These are phyloP conservation scores for Curvularia eragrostidis DNA, from an alignment of 2,329 filamentous ascomycete species.

Conservation along the genomic window DNA sequence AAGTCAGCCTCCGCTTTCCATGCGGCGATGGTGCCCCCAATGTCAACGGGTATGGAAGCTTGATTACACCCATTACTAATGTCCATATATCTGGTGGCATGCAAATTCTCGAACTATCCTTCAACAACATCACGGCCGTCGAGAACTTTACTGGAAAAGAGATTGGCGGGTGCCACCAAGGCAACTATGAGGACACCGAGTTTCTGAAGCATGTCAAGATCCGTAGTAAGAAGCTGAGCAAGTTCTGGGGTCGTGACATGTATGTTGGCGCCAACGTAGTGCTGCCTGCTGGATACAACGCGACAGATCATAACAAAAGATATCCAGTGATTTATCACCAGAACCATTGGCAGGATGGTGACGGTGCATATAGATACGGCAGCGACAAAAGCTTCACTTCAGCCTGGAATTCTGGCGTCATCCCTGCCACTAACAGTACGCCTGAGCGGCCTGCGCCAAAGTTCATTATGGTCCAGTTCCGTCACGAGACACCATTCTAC, in stretches of 20 bases:
- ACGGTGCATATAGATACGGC: conserved; percentile 34
- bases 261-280: conserved; percentile 49
- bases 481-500: conserved; percentile 50
- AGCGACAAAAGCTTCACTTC: conserved; percentile 25
- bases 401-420: conserved; percentile 43
- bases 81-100: conserved; percentile 34
- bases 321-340: conserved; percentile 50
- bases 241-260: conserved; percentile 48
- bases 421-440: conserved; percentile 35
- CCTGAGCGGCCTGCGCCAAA: conserved; percentile 42
- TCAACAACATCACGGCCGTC: conserved; percentile 36
- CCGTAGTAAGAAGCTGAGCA: conserved; percentile 46
- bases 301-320: conserved; percentile 35
- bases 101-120: conserved; percentile 42
- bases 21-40: conserved; percentile 46
- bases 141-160: conserved; percentile 42
- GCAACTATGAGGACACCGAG: conserved; percentile 48
- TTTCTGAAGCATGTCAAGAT: conserved; percentile 49
- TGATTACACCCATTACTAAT: conserved; percentile 33
- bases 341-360: conserved; percentile 40
- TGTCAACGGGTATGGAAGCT: conserved; percentile 42
- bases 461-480: conserved; percentile 48
- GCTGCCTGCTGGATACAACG: conserved; percentile 45
- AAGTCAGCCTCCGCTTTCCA: conserved; percentile 45
- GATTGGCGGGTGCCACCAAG: conserved; percentile 49